Percentiles rank a stretch among this genome's conserved stretches.
These are phyloP conservation scores for Boletellus emodensis DNA, from an alignment of 768 basidiomycete genomes.

Conservation along the genomic window DNA sequence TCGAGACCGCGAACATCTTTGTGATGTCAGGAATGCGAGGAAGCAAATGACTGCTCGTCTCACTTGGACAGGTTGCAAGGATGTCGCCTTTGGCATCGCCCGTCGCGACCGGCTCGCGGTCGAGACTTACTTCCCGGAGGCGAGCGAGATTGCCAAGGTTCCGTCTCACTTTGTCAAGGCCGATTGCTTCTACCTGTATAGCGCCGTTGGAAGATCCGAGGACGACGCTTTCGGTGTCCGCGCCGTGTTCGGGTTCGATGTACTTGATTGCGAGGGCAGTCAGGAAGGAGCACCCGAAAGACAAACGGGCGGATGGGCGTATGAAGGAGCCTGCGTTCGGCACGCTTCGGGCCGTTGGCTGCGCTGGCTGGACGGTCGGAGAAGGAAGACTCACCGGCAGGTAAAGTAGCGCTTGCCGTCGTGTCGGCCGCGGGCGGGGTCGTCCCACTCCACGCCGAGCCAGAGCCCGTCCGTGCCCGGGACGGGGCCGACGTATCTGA, in stretches of 20 bases:
- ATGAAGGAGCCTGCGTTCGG: conserved; percentile 76
- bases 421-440: conserved; percentile 79
- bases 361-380: conserved; percentile 9
- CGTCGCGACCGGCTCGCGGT: conserved; percentile 57
- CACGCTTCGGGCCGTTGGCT: conserved; percentile 38
- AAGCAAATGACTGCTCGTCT: conserved; percentile 26
- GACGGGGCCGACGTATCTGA: conserved; percentile 66
- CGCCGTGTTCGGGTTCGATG: conserved; percentile 56
- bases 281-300: conserved; percentile 68
- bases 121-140: conserved; percentile 78
- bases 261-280: conserved; percentile 76
- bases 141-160: conserved; percentile 63
- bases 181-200: conserved; percentile 84
- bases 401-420: conserved; percentile 74
- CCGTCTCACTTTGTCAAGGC: conserved; percentile 70
- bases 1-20: conserved; percentile 77
- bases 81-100: conserved; percentile 52
- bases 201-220: conserved; percentile 80
- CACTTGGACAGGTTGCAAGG: conserved; percentile 61
- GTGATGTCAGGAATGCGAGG: conserved; percentile 9
- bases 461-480: conserved; percentile 63
- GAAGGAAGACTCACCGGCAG: conserved; percentile 52
- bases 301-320: conserved; percentile 54
- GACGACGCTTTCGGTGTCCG: conserved; percentile 54
- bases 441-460: conserved; percentile 99